Base-by-base conservation (phyloP, 2,329 filamentous ascomycete genomes). In the Chalaropsis thielavioides region DNA sequence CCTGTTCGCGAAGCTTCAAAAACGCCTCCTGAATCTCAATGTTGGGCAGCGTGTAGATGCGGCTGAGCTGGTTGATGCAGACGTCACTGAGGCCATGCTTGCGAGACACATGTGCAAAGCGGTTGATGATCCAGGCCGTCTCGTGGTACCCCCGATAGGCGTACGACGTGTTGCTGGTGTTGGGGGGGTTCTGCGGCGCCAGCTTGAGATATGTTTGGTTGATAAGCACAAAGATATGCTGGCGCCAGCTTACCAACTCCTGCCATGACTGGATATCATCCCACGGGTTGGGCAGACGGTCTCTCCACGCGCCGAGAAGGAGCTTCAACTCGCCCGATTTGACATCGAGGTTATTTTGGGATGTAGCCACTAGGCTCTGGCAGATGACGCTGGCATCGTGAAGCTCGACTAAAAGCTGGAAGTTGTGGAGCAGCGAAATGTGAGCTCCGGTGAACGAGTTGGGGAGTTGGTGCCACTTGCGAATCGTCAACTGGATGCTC, bases 1-100 rank as follows among this genome's bases (percentile, higher is more conserved):
- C 94, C 75, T 99, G 94, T 76, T 99, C 95, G n/a, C 95, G 82
- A 63, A 99, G 77, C 77, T 99, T 99, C 68, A 99, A 78, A 80
- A 99, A 99, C 0, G 94, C 94, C 74, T 99, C 94, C 73, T 99
- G 95, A 59, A 99, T 99, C 77, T 99, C 94, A 56, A 99, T 99
- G 73, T 99, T 99, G 1, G 94, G 94, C 5, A 99, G 81, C 0
- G 94, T 99, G 74, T 99, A 99, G 73, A 99, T 99, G 68, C 92
- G 89, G 72, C 92, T 95, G 22, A 99, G 83, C 73, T 99, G 94
- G 69, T 84, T 92, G 75, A 99, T 96, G 77, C 95, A 99, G 38
- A 99, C 94, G 68, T 99, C 94, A 0, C 92, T 90, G 70, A 99
- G 84, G 70, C 89, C 92, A 75, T 99, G 94, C 78, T 99, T 99